Base-by-base conservation (phyloP, 768 basidiomycete species). In the Suillus brevipes region DNA sequence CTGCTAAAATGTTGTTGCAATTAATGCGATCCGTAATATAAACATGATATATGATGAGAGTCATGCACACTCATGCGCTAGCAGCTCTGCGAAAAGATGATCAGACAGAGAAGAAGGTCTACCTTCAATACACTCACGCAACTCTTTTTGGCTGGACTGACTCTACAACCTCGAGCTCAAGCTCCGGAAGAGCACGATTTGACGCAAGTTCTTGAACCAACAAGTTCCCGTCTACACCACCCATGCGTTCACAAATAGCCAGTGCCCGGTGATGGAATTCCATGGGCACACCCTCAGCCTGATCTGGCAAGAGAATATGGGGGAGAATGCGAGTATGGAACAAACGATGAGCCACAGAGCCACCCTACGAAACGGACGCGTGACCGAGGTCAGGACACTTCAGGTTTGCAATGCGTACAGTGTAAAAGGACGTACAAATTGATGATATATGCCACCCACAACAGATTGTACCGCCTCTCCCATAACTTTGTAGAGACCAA, bases 391-490 rank as follows among this genome's bases (percentile, higher is more conserved):
- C 25, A 12, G 13, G 10, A 59, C 3, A 59, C 18, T 20, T 59
- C 14, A 40, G 37, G 16, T 2, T 38, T n/a, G 9, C 8, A n/a
- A 38, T 25, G 4, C 42, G 13, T 79, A 72, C 67, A 68, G 56
- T 10, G 43, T 47, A 58, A 45, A 58, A 61, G 40, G 61, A 81
- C 91, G 65, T 71, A 94, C 92, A 74, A 88, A 91, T 79, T 95
- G 91, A 70, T 89, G 86, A 70, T 87, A 92, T 14, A 93, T 83
- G 7, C 87, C 90, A 28, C 92, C 92, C 37, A 93, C 75, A 18
- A 92, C 80, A 3, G 90, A 92, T 68, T 89, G 87, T 6, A 93
- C 90, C 0, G 88, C 83, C 64, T 90, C 87, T 2, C 92, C 92
- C 70, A 89, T 85, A 23, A 93, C 87, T 70, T 93, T 94, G 70